phyloP scores from a whole-genome alignment of 805 yeast species.

The Hanseniaspora thailandica region DNA sequence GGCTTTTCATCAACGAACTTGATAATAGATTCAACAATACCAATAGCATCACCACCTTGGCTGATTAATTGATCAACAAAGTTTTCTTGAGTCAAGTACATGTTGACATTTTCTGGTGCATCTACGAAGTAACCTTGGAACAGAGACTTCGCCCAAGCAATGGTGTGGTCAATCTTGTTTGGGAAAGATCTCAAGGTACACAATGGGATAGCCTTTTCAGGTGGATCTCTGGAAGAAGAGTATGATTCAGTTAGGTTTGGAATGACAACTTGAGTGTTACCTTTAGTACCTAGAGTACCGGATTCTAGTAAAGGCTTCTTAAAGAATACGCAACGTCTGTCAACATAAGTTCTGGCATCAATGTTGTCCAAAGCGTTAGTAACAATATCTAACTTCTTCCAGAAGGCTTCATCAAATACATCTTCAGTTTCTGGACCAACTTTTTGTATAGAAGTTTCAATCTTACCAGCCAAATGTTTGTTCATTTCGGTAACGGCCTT shows the following conservation, averaged over 20 bases:
- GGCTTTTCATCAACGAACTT: conserved; percentile 73
- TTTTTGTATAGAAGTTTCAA: conserved; percentile 67
- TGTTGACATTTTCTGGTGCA: conserved; percentile 84
- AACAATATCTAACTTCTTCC: conserved; percentile 75
- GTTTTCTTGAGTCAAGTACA: conserved; percentile 82
- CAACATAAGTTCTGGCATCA: conserved; percentile 96
- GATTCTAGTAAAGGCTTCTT: conserved; percentile 85
- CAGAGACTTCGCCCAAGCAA: conserved; percentile 95
- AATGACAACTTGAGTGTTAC: conserved; percentile 91
- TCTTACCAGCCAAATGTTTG: conserved; percentile 67
- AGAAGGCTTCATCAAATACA: conserved; percentile 72
- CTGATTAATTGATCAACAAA: conserved; percentile 84
- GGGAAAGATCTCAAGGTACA: conserved; percentile 98
- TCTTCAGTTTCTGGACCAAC: conserved; percentile 90
- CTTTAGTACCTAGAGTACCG: conserved; percentile 96
- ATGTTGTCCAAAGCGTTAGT: conserved; percentile 96
- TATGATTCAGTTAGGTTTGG: conserved; percentile 92
- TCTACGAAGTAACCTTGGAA: conserved; percentile 88
- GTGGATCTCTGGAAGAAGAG: conserved; percentile 95
- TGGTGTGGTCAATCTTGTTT: conserved; percentile 93
- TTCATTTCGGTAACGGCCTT: conserved; percentile 75
- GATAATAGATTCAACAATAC: conserved; percentile 68
- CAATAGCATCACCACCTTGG: conserved; percentile 84
- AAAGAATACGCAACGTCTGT: conserved; percentile 89
- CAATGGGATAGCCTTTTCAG: conserved; percentile 92